These are phyloP conservation scores for Candida mesenterica DNA, from an alignment of 1,139 yeast species.

Conservation along the genomic window DNA sequence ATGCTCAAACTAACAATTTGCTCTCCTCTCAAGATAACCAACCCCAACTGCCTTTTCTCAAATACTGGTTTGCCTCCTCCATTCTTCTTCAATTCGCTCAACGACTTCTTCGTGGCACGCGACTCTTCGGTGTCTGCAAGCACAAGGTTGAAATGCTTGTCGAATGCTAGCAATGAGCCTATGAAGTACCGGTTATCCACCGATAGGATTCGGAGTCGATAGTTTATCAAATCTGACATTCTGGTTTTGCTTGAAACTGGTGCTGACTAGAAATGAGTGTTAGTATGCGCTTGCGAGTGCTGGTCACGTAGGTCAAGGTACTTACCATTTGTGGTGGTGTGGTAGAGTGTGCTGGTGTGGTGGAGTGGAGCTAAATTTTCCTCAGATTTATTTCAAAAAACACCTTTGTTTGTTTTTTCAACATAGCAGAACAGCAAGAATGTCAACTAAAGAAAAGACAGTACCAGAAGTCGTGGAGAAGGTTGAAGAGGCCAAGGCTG, in stretches of 20 bases:
- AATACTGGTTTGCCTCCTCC: slow-evolving; percentile 30
- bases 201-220: slow-evolving; percentile 69
- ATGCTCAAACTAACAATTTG: slow-evolving; percentile 80
- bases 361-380: neutral
- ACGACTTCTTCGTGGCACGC: slow-evolving; percentile 65
- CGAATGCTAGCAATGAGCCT: slow-evolving; percentile 86
- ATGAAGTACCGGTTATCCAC: slow-evolving; percentile 72
- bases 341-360: neutral
- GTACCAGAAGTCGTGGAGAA: slow-evolving; percentile 6
- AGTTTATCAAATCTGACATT: slow-evolving; percentile 70
- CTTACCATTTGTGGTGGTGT: slow-evolving; percentile 9
- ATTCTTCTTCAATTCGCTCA: slow-evolving; percentile 35
- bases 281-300: slow-evolving; percentile 4
- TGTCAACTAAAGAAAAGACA: neutral
- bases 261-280: slow-evolving; percentile 8
- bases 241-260: slow-evolving; percentile 45
- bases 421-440: neutral
- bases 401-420: neutral
- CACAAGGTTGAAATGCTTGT: slow-evolving; percentile 84
- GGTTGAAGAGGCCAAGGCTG: slow-evolving; percentile 5
- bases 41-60: slow-evolving; percentile 73
- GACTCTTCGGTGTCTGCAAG: slow-evolving; percentile 83
- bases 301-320: neutral
- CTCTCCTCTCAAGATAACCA: slow-evolving; percentile 84
- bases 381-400: too few relatives aligned